Evolutionary conservation across 2,329 filamentous ascomycete species (phyloP).

Genomic region (Ophiostoma australiae): DNA sequence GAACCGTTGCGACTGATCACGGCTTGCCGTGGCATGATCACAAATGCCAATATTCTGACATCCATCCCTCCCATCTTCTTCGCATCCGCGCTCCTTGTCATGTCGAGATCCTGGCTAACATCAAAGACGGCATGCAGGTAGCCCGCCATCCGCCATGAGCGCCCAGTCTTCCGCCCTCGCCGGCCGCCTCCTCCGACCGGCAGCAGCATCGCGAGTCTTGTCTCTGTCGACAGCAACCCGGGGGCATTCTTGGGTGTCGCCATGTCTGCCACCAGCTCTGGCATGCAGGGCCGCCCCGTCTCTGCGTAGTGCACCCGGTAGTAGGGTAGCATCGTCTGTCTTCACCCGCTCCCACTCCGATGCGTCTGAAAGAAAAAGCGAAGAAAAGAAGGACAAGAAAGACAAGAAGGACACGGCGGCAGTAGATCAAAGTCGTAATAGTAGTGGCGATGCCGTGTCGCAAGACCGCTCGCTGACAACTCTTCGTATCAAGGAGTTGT

Average conservation of each 20-base stretch:
- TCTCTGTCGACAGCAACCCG: neutral
- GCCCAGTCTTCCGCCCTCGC: conserved; percentile 4
- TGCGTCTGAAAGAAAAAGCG: neutral
- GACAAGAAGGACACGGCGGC: neutral
- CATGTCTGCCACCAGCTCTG: neutral
- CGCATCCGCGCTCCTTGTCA: neutral
- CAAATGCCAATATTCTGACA: conserved; percentile 44
- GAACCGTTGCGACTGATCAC: conserved; percentile 58
- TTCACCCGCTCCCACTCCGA: neutral
- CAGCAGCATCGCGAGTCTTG: neutral
- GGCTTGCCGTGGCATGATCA: conserved; percentile 47
- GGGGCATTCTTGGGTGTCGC: neutral
- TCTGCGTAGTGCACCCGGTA: neutral
- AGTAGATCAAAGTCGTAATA: conserved; percentile 8
- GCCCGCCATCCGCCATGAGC: conserved; percentile 10
- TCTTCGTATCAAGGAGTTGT: conserved; percentile 49
- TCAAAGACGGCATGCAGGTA: conserved; percentile 4
- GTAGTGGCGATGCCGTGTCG: neutral
- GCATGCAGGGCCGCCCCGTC: neutral
- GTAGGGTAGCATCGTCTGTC: neutral
- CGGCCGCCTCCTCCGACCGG: conserved; percentile 1
- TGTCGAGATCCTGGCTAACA: conserved; percentile 5
- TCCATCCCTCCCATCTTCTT: neutral
- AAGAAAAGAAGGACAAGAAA: neutral
- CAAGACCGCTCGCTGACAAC: conserved; percentile 28